Evolutionary conservation across 2,329 filamentous ascomycete genomes (phyloP).

Genomic region (Beauveria bassiana): DNA sequence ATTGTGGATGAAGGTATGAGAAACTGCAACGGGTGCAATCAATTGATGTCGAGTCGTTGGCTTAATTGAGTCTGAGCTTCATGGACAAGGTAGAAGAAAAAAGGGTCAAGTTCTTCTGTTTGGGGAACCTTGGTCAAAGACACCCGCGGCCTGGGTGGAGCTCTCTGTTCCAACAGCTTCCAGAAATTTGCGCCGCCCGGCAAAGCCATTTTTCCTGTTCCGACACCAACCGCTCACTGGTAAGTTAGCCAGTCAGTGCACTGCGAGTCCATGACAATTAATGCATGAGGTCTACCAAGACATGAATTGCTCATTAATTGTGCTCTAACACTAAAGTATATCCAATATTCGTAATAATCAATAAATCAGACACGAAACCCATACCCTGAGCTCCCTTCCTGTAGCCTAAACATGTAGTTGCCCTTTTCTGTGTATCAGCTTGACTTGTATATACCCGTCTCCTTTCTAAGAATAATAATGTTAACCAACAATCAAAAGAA

Average conservation of each 20-base stretch:
- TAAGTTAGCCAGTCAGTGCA: neutral
- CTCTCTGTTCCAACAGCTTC: slow-evolving; percentile 16
- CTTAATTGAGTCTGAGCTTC: neutral
- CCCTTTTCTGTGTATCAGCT: neutral
- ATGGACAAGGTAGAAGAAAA: neutral
- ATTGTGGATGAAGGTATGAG: slow-evolving; percentile 10
- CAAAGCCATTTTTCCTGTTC: slow-evolving; percentile 12
- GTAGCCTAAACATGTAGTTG: slow-evolving; percentile 4
- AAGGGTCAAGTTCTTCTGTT: slow-evolving; percentile 5
- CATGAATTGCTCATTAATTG: neutral
- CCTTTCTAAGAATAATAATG: neutral
- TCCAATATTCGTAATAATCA: slow-evolving; percentile 7
- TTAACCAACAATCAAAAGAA: neutral
- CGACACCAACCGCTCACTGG: neutral
- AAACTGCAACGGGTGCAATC: neutral
- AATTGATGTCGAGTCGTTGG: slow-evolving; percentile 14
- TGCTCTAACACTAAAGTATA: slow-evolving; percentile 6
- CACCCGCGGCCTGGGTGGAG: slow-evolving; percentile 1
- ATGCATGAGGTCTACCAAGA: neutral
- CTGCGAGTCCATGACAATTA: neutral
- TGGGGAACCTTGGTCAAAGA: neutral
- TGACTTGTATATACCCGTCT: neutral
- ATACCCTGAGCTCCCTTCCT: slow-evolving; percentile 7
- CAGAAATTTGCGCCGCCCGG: slow-evolving; percentile 13
- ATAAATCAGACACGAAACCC: neutral